phyloP scores from a whole-genome alignment of 495 filamentous ascomycete species.

The Penicillium alfredii region DNA sequence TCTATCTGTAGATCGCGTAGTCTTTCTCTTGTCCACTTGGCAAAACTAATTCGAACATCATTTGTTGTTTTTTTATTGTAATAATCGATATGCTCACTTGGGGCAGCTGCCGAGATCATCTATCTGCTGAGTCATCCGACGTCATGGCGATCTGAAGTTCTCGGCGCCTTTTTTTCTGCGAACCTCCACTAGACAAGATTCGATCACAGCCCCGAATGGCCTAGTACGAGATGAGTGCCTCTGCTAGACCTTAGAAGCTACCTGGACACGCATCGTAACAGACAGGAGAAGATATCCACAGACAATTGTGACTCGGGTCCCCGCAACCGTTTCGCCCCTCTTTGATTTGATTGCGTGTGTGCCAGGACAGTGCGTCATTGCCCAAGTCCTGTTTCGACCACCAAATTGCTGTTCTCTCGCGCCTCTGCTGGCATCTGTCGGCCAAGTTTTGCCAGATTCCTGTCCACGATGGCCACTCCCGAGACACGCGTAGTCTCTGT shows the following conservation, averaged over 20 bases:
- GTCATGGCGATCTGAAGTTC: conserved; percentile 22
- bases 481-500: conserved; percentile 40
- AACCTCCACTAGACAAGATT: no score
- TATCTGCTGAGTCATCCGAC: conserved; percentile 26
- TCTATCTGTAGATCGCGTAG: no score
- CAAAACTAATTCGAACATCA: no score
- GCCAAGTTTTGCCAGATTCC: conserved; percentile 27
- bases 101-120: not conserved
- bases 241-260: conserved; percentile 5
- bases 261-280: not conserved
- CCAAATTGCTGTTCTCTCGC: conserved; percentile 32
- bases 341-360: conserved; percentile 14
- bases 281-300: no score
- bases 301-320: conserved; percentile 15
- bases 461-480: conserved; percentile 18
- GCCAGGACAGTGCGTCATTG: conserved; percentile 22
- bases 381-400: conserved; percentile 6
- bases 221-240: conserved; percentile 13
- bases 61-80: no score
- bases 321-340: conserved; percentile 4
- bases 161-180: no score
- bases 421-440: conserved; percentile 29
- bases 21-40: no score
- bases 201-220: conserved; percentile 1
- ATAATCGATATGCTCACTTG: no score